Conservation (phyloP, 805 yeast species). For the Kluyveromyces aestuarii region DNA sequence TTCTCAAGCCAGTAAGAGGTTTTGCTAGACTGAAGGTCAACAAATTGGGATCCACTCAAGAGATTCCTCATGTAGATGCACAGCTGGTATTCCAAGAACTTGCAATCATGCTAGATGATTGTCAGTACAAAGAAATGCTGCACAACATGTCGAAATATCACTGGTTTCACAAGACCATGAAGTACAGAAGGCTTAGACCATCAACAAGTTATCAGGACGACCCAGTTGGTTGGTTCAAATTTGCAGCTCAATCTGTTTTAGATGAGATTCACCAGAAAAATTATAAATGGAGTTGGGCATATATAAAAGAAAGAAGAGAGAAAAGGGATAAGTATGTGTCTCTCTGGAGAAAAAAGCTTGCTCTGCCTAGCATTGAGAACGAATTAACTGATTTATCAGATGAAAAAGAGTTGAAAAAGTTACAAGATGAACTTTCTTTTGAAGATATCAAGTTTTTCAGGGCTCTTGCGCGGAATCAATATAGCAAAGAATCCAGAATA, state of each 20-base stretch:
- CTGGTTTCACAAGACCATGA: conserved; percentile 66
- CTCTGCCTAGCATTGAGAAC: conserved; percentile 25
- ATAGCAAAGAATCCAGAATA: conserved; percentile 43
- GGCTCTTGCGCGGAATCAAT: conserved; percentile 61
- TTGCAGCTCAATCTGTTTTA: conserved; percentile 67
- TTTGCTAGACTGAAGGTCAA: conserved; percentile 73
- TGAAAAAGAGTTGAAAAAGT: conserved; percentile 33
- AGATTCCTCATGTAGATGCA: conserved; percentile 59
- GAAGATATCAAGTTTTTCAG: conserved; percentile 85
- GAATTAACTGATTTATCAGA: conserved; percentile 30
- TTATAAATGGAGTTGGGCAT: conserved; percentile 84
- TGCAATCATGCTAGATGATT: conserved; percentile 75
- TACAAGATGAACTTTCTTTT: conserved; percentile 54
- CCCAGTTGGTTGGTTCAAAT: conserved; percentile 75
- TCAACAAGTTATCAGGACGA: conserved; percentile 38
- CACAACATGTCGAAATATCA: conserved; percentile 77
- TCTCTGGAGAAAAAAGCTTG: conserved; percentile 57
- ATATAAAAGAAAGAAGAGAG: conserved; percentile 60
- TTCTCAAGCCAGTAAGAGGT: conserved; percentile 85
- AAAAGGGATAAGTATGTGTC: conserved; percentile 58
- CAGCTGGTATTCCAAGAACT: conserved; percentile 81
- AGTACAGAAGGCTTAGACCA: conserved; percentile 68
- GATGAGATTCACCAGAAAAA: conserved; percentile 76
- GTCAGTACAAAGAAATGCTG: conserved; percentile 74
- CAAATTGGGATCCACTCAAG: conserved; percentile 65